Base-by-base conservation (phyloP, 495 filamentous ascomycete genomes). In the Lindgomyces ingoldianus region DNA sequence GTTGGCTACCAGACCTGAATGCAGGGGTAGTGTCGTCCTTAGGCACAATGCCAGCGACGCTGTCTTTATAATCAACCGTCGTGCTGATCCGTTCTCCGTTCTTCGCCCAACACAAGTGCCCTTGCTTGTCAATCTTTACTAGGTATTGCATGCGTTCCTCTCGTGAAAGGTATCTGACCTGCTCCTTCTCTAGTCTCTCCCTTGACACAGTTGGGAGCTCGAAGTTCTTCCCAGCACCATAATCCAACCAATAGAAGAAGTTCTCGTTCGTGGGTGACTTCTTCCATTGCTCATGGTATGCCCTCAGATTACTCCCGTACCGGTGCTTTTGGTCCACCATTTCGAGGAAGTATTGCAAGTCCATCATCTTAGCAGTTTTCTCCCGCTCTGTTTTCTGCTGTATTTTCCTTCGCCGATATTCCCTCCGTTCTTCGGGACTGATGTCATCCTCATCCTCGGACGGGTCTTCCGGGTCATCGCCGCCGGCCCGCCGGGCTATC, bases 171-270 rank as follows among this genome's bases (percentile, higher is more conserved):
- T 78, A 78, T 29, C 76, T 66, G 42, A 78, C 74, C 41, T 70
- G 74, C 53, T 76, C 74, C 44, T 61, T 66, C 25, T 76, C 75
- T 26, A 78, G 59, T 10, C 72, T 47, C 47, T 70, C 73, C 57
- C 76, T 52, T 18, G 76, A 75, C 26, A 74, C 69, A 2, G 74
- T 75, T 44, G 72, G 75, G 39, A 75, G 66, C 59, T 78, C 76
- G 26, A 75, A 57, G 26, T 72, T 52, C 62, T 55, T 68, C 4
- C 76, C 76, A 19, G 72, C 70, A 2, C 93, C 93, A 51, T 90
- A 77, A 72, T 97, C 93, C n/a, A 96, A 80, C 92, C 93, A 96
- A 75, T 91, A 92, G 74, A 96, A 97, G 80, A 95, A 97, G 70
- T 93, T 96, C 73, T 97, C 86, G 8, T 83, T 83, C 0, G 90